phyloP scores from a whole-genome alignment of 192 early-diverging fungal species.

The Coemansia sp. region DNA sequence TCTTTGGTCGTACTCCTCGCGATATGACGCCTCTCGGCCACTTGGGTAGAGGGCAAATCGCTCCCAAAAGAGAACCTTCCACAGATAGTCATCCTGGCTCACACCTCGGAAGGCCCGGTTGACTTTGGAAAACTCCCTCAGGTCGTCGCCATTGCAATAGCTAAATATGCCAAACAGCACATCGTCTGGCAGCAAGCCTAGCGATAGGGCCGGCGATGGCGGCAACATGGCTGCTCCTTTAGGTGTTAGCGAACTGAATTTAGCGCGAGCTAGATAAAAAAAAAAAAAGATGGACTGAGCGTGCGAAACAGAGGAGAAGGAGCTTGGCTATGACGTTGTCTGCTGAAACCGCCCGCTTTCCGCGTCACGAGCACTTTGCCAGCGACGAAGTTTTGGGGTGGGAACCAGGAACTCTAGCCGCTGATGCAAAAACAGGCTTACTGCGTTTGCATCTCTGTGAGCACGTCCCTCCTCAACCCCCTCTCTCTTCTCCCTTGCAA shows the following conservation, averaged over 20 bases:
- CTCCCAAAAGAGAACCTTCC: slow-evolving; percentile 28
- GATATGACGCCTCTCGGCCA: slow-evolving; percentile 6
- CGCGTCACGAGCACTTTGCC: neutral
- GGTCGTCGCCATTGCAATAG: slow-evolving; percentile 44
- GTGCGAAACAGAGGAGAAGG: neutral
- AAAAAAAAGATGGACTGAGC: slow-evolving; percentile 5
- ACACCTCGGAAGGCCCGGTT: slow-evolving; percentile 13
- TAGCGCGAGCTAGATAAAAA: neutral
- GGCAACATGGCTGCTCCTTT: neutral
- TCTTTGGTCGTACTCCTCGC: slow-evolving; percentile 22
- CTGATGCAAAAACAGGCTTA: too few relatives aligned
- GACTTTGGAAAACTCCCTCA: slow-evolving; percentile 27
- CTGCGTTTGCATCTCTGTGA: neutral
- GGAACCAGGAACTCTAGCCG: neutral
- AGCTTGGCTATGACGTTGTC: slow-evolving; percentile 1
- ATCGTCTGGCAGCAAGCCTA: slow-evolving; percentile 22
- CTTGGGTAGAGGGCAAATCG: slow-evolving; percentile 15
- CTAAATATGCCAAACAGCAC: slow-evolving; percentile 30
- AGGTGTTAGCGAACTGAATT: neutral
- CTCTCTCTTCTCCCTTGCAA: neutral
- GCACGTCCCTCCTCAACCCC: neutral
- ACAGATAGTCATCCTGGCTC: slow-evolving; percentile 28
- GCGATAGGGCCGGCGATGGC: neutral
- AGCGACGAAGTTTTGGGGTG: too few relatives aligned
- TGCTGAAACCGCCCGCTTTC: neutral